Evolutionary conservation across 2,329 filamentous ascomycete species (phyloP).

Genomic region (Periconia sp.): DNA sequence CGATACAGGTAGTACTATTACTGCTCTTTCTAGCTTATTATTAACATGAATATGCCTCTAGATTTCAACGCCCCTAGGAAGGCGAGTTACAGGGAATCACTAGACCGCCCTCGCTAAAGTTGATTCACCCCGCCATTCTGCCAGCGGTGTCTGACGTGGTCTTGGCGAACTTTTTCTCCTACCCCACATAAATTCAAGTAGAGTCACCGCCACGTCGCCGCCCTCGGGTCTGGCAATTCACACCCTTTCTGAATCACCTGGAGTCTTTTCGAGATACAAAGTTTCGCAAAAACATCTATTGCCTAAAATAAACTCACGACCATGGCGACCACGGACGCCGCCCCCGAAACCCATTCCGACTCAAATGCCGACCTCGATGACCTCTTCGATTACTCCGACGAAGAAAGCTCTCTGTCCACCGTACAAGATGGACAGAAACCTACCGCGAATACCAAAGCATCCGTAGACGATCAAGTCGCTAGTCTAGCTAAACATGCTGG

Average conservation of each 20-base stretch:
- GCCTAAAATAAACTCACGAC: background rate
- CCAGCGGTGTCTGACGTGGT: conserved; percentile 5
- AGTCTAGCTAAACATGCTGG: conserved; percentile 83
- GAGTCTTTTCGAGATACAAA: too few relatives aligned
- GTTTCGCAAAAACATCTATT: too few relatives aligned
- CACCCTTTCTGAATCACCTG: too few relatives aligned
- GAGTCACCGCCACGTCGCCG: too few relatives aligned
- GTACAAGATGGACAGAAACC: conserved; percentile 75
- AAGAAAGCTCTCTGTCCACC: too few relatives aligned
- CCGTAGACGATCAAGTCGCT: conserved; percentile 85
- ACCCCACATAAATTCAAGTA: conserved; percentile 4
- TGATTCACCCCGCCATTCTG: conserved; percentile 8
- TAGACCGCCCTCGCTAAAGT: conserved; percentile 5
- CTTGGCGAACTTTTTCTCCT: conserved; percentile 4
- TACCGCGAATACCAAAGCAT: conserved; percentile 76
- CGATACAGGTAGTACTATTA: too few relatives aligned
- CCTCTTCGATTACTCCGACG: conserved; percentile 63
- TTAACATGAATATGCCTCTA: too few relatives aligned
- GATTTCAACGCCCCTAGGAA: too few relatives aligned
- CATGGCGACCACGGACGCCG: conserved; percentile 12
- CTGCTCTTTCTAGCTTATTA: too few relatives aligned
- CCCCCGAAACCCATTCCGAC: conserved; percentile 6
- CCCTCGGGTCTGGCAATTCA: too few relatives aligned
- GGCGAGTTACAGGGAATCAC: too few relatives aligned
- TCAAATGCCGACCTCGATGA: conserved; percentile 62